Conservation (phyloP, 1,284 basidiomycete species). For the Ceratobasidium sp. region DNA sequence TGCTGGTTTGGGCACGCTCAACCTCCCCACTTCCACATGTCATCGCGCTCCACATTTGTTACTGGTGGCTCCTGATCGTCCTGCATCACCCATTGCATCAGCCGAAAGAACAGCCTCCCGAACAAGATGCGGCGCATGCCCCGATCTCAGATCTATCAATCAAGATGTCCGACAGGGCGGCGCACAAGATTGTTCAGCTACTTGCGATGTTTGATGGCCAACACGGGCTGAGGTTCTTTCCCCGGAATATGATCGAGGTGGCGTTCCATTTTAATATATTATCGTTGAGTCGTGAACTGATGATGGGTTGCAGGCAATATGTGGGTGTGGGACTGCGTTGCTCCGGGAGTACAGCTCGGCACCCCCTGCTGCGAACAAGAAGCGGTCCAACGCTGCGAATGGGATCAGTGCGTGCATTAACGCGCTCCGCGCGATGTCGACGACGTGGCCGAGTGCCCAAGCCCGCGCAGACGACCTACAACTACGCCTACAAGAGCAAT, state of each 20-base stretch:
- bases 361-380: conserved; percentile 18
- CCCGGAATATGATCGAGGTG: conserved; percentile 5
- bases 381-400: conserved; percentile 10
- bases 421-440: background rate
- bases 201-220: conserved; percentile 50
- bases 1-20: conserved; percentile 61
- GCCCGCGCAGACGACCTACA: background rate
- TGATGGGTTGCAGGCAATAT: background rate
- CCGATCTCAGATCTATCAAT: conserved; percentile 56
- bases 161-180: conserved; percentile 68
- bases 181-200: conserved; percentile 70
- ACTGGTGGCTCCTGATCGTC: conserved; percentile 72
- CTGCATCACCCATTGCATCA: conserved; percentile 74
- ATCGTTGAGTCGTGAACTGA: background rate
- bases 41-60: conserved; percentile 70
- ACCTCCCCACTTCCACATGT: conserved; percentile 67
- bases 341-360: conserved; percentile 11
- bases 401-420: background rate
- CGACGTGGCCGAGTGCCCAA: conserved; percentile 23
- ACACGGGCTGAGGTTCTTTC: conserved; percentile 42
- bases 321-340: conserved; percentile 1
- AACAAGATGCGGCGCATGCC: conserved; percentile 52
- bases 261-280: background rate
- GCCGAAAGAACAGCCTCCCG: background rate
- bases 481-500: background rate